phyloP scores from a whole-genome alignment of 306 rosid species.

The Citrullus mucosospermus region DNA sequence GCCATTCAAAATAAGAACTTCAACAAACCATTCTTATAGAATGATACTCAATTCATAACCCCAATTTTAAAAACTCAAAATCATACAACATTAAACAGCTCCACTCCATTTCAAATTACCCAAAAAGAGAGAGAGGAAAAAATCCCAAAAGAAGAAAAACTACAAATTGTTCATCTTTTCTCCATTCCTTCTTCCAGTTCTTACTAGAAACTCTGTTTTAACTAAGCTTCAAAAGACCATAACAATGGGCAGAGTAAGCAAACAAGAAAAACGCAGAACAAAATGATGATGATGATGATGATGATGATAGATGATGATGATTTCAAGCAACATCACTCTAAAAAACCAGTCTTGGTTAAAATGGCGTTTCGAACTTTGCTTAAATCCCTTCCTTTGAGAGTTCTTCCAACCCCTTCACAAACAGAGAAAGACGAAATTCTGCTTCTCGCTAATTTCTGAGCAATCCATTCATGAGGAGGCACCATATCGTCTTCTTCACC shows the following conservation, averaged over 20 bases:
- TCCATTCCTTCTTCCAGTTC: not conserved
- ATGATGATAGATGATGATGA: too few species aligned
- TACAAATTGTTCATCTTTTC: not conserved
- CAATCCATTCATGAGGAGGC: slow-evolving; percentile 79
- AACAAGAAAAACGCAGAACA: not conserved
- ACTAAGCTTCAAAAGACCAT: not conserved
- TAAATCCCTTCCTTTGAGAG: slow-evolving; percentile 86
- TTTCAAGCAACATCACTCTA: slow-evolving; percentile 30
- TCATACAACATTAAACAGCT: not conserved
- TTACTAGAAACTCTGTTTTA: not conserved
- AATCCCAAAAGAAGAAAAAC: not conserved
- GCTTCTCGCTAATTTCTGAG: slow-evolving; percentile 76
- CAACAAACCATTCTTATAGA: not conserved
- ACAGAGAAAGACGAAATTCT: slow-evolving; percentile 84
- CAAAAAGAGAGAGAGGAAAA: not conserved
- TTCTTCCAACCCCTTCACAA: slow-evolving; percentile 88
- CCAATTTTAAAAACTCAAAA: not conserved
- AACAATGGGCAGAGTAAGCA: not conserved
- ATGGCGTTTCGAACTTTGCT: slow-evolving; percentile 83
- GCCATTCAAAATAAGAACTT: not conserved
- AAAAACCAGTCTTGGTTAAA: slow-evolving; percentile 71
- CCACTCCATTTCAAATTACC: not conserved
- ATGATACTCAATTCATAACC: too few species aligned
- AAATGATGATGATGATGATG: not conserved
- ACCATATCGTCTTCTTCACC: slow-evolving; percentile 32